Percentiles rank a stretch among this genome's conserved stretches.
phyloP scores from a whole-genome alignment of 192 early-diverging fungal genomes.

The Backusella mclennaniae region DNA sequence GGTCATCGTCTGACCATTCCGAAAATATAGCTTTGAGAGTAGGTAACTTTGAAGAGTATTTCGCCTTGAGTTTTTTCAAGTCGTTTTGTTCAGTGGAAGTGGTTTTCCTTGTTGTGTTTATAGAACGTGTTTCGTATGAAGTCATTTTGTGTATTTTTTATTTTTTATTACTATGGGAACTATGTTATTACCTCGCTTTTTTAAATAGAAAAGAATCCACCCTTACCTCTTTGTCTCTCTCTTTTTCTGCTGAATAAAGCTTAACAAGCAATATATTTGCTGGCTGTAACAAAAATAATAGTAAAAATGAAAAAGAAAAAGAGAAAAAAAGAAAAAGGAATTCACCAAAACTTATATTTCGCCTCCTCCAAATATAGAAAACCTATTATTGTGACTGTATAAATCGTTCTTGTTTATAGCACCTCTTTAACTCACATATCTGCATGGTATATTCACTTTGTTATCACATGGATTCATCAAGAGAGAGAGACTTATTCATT shows the following conservation, averaged over 20 bases:
- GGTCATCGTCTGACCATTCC: slow-evolving; percentile 91
- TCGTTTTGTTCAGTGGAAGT: slow-evolving; percentile 38
- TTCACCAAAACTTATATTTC: slow-evolving; percentile 1
- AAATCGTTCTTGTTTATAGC: not conserved
- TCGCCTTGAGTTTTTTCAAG: slow-evolving; percentile 63
- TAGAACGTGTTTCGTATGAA: slow-evolving; percentile 32
- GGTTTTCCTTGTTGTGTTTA: slow-evolving; percentile 24
- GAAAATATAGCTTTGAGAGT: slow-evolving; percentile 74
- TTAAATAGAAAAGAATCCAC: not conserved
- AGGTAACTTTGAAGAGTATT: slow-evolving; percentile 61
- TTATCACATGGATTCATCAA: too few relatives aligned
- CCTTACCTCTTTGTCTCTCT: not conserved
- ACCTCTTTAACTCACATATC: not conserved
- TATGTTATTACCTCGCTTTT: not conserved
- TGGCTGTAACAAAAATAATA: slow-evolving; percentile 4
- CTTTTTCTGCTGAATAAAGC: not conserved
- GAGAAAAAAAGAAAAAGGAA: not conserved
- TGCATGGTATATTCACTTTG: not conserved
- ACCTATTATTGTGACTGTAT: not conserved
- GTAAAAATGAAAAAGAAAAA: not conserved
- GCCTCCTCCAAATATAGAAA: not conserved
- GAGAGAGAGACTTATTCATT: too few relatives aligned
- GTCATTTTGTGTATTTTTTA: slow-evolving; percentile 23
- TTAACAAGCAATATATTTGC: not conserved
- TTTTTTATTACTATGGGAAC: not conserved